Conservation (phyloP, 768 basidiomycete genomes). For the Boletus huronensis region DNA sequence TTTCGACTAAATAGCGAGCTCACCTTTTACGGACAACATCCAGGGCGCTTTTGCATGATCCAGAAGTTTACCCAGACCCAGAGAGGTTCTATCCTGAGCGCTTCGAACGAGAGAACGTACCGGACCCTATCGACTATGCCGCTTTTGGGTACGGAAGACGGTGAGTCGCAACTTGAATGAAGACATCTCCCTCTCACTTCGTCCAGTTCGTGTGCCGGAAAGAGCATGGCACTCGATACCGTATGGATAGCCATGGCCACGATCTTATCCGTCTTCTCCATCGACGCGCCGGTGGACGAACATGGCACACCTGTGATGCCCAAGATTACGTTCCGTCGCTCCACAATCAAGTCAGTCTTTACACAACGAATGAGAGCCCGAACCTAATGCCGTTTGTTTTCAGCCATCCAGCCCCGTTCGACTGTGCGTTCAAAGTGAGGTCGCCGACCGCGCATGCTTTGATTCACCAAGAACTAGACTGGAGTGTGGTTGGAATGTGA, state of each 20-base stretch:
- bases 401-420: slow-evolving; percentile 1
- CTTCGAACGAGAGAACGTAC: not conserved
- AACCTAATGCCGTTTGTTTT: not conserved
- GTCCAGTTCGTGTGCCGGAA: slow-evolving; percentile 1
- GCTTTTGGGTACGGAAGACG: slow-evolving; percentile 3
- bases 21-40: not conserved
- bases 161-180: not conserved
- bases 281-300: not conserved
- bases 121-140: slow-evolving; percentile 4
- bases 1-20: not conserved
- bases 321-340: not conserved
- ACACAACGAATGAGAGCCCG: not conserved
- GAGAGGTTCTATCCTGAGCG: slow-evolving; percentile 1
- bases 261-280: not conserved
- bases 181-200: not conserved
- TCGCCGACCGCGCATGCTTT: not conserved
- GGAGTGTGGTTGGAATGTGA: not conserved
- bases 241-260: slow-evolving; percentile 3
- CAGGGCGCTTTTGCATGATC: slow-evolving; percentile 3
- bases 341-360: slow-evolving; percentile 2
- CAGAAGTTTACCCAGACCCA: slow-evolving; percentile 1
- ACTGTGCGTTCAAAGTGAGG: slow-evolving; percentile 4
- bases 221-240: slow-evolving; percentile 2
- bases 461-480: slow-evolving; percentile 1
- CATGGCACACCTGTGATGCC: not conserved